Evolutionary conservation across 2,329 filamentous ascomycete genomes (phyloP), one percentile per base, ranked within the genome.

Genomic region (Exophiala oligosperma): DNA sequence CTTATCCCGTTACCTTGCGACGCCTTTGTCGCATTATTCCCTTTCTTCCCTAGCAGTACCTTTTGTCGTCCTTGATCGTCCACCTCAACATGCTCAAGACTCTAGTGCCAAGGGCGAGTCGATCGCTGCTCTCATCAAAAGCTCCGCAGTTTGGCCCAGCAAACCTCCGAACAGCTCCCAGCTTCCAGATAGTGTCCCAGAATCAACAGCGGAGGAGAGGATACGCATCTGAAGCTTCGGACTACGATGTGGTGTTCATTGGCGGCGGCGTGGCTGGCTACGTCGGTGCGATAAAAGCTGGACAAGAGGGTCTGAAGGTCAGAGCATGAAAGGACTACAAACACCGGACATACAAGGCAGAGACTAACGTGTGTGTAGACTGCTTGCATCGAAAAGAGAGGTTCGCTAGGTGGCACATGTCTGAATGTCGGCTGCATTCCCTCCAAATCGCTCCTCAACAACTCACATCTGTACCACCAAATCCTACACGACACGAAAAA

Each of bases 371-470:
- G 40, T 54, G 59, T 51, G 59, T 66, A 96, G 92, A 93, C 96
- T 65, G 85, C 92, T 62, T 99, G 94, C 79, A 95, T 99, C 80
- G 94, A 99, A 81, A 99, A 99, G 85, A 91, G 94, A 74, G 94
- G 94, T 68, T 83, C 86, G 61, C 87, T 99, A 70, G 94, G 94
- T 71, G 94, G 94, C 74, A 99, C 94, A 71, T 99, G 94, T 82
- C 81, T 99, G 72, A 99, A 99, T 76, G 94, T 99, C 72, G 94
- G 94, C 79, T 99, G 94, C 81, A 99, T 99, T 74, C 94, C 94
- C 67, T 99, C 94, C 66, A 99, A 99, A 81, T 97, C 94, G 64
- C 91, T 99, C 68, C 90, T 99, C 76, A 99, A 97, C 87, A 97
- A 97, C 84, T 97, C 94, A 70, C 92, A 97, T 77, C 85, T 97